A percentile compares a stretch with the other conserved stretches of the same genome.
Evolutionary conservation across 768 basidiomycete genomes (phyloP).

Genomic region (Mycena venus): DNA sequence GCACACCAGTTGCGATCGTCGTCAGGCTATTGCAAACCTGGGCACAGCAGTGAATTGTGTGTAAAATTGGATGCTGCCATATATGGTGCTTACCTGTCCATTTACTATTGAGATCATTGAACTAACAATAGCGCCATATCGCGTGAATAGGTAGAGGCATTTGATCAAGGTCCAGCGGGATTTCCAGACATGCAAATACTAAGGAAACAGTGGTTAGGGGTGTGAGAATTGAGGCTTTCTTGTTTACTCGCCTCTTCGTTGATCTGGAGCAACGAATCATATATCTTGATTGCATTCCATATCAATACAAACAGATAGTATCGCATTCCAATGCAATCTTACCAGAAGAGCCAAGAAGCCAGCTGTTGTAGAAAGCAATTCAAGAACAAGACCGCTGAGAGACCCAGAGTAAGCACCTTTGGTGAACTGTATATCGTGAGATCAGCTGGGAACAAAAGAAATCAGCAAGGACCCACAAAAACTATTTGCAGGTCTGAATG

Average conservation of each 20-base stretch:
- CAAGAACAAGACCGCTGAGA: neutral
- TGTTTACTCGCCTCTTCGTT: constrained; percentile 14
- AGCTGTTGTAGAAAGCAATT: neutral
- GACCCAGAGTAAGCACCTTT: neutral
- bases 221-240: neutral
- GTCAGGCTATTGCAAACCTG: constrained; percentile 5
- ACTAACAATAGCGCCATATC: constrained; percentile 36
- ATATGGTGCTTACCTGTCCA: constrained; percentile 28
- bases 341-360: too few relatives aligned
- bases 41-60: neutral
- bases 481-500: constrained; percentile 6
- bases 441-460: neutral
- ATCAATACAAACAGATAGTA: neutral
- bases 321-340: neutral
- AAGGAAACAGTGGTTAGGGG: too few relatives aligned
- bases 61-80: constrained; percentile 8
- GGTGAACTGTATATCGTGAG: neutral
- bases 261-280: constrained; percentile 23
- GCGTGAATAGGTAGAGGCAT: constrained; percentile 39
- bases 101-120: neutral
- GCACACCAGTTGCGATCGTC: constrained; percentile 2
- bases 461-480: neutral
- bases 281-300: neutral
- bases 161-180: constrained; percentile 41
- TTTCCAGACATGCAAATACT: constrained; percentile 26